Evolutionary conservation across 176 grass and related monocot genomes (phyloP).

Genomic region (Rhipidocladum racemiflorum): DNA sequence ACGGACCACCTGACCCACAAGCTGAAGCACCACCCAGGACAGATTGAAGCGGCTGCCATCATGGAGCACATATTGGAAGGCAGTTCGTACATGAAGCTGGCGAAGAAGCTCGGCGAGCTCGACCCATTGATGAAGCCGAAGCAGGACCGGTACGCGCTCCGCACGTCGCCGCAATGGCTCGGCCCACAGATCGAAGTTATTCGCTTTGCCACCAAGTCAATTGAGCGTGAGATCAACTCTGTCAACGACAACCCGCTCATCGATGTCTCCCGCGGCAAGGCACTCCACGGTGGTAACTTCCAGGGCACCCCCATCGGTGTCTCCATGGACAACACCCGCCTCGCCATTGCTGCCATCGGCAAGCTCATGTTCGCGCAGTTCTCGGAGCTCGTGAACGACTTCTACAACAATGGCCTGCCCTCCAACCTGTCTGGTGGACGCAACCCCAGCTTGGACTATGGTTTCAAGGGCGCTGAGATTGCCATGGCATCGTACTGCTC

Average conservation of each 20-base stretch:
- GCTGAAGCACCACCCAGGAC: slow-evolving; percentile 93
- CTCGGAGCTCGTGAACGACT: slow-evolving; percentile 92
- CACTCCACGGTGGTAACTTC: slow-evolving; percentile 91
- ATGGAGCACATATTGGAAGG: slow-evolving; percentile 92
- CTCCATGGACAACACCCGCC: slow-evolving; percentile 93
- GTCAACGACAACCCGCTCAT: slow-evolving; percentile 98
- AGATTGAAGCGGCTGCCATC: slow-evolving; percentile 85
- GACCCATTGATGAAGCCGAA: slow-evolving; percentile 90
- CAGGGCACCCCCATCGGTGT: slow-evolving; percentile 94
- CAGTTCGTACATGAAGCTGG: slow-evolving; percentile 87
- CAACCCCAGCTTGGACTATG: slow-evolving; percentile 93
- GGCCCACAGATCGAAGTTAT: slow-evolving; percentile 93
- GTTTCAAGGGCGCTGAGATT: slow-evolving; percentile 91
- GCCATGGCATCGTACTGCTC: slow-evolving; percentile 98
- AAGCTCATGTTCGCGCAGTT: slow-evolving; percentile 98
- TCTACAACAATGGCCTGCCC: slow-evolving; percentile 92
- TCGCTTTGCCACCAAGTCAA: slow-evolving; percentile 79
- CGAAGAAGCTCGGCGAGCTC: slow-evolving; percentile 73
- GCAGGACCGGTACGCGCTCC: slow-evolving; percentile 91
- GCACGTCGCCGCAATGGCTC: slow-evolving; percentile 92
- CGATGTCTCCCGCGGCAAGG: slow-evolving; percentile 74
- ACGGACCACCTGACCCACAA: slow-evolving; percentile 94
- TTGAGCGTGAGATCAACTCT: slow-evolving; percentile 98
- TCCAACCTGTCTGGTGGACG: slow-evolving; percentile 85
- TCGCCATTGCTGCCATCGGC: slow-evolving; percentile 79